phyloP scores from a whole-genome alignment of 108 stramenopile species.

The Skeletonema grethae region DNA sequence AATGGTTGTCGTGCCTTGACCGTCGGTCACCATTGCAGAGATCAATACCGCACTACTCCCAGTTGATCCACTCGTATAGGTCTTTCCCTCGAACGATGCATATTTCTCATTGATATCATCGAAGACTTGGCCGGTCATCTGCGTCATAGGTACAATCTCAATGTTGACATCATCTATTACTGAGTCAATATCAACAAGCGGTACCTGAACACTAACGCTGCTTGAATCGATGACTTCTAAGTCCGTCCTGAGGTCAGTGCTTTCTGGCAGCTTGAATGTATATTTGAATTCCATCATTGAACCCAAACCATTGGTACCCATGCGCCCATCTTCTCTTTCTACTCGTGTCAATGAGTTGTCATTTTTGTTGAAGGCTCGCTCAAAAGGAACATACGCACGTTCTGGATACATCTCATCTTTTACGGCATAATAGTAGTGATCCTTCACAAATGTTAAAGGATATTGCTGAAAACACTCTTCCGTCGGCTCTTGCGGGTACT shows the following conservation, averaged over 20 bases:
- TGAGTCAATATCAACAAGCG: neutral
- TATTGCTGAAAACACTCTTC: constrained; percentile 22
- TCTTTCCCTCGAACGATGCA: neutral
- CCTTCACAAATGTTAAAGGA: constrained; percentile 31
- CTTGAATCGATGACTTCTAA: neutral
- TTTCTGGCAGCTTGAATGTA: constrained; percentile 21
- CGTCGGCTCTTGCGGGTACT: constrained; percentile 29
- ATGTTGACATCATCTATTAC: neutral
- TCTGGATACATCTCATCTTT: constrained; percentile 22
- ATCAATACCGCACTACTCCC: constrained; percentile 15
- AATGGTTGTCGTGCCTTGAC: constrained; percentile 30
- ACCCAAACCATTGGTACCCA: neutral
- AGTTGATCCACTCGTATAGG: neutral
- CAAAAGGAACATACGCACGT: constrained; percentile 30
- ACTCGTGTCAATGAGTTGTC: neutral
- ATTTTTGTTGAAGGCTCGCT: constrained; percentile 3
- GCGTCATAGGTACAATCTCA: no score
- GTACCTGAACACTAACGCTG: neutral
- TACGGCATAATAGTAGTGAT: constrained; percentile 26
- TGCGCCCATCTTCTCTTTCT: neutral
- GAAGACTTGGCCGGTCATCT: neutral
- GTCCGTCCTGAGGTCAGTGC: constrained; percentile 9
- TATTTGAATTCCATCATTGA: constrained; percentile 35
- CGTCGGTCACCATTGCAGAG: constrained; percentile 27
- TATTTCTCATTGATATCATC: neutral